phyloP scores from a whole-genome alignment of 768 basidiomycete genomes.

The Cubamyces sp. region DNA sequence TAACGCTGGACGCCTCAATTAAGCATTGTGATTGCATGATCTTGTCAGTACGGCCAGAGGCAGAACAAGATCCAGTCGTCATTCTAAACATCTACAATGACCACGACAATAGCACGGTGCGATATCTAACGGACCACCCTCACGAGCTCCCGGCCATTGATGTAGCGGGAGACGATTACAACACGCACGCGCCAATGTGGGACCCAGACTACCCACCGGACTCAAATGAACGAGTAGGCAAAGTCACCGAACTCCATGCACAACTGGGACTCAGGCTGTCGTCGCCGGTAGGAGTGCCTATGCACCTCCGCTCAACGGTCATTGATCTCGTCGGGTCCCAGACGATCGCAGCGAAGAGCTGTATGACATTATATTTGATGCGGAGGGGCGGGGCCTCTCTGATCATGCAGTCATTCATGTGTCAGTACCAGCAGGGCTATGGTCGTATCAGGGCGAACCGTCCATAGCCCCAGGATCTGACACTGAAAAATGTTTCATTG shows the following conservation, averaged over 20 bases:
- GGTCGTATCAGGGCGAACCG: background rate
- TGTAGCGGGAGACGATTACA: conserved; percentile 4
- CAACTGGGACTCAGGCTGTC: conserved; percentile 1
- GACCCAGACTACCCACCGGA: conserved; percentile 5
- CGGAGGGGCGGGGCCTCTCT: conserved; percentile 7
- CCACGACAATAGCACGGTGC: background rate
- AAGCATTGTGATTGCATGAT: conserved; percentile 5
- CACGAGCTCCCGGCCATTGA: background rate
- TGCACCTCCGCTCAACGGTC: background rate
- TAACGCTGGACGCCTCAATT: background rate
- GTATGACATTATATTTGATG: background rate
- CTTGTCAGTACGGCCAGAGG: background rate
- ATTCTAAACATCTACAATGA: conserved; percentile 11
- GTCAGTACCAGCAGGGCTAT: background rate
- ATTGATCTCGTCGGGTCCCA: conserved; percentile 7
- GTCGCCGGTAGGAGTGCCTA: background rate
- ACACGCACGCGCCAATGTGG: background rate
- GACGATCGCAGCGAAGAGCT: background rate
- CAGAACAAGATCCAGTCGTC: background rate
- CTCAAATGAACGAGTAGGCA: background rate
- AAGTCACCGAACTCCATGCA: background rate
- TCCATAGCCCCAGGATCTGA: background rate
- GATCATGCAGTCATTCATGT: conserved; percentile 6
- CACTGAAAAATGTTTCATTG: background rate
- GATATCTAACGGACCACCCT: background rate